These are phyloP conservation scores for Reutealis trisperma DNA, from an alignment of 345 rosid genomes.

Conservation along the genomic window DNA sequence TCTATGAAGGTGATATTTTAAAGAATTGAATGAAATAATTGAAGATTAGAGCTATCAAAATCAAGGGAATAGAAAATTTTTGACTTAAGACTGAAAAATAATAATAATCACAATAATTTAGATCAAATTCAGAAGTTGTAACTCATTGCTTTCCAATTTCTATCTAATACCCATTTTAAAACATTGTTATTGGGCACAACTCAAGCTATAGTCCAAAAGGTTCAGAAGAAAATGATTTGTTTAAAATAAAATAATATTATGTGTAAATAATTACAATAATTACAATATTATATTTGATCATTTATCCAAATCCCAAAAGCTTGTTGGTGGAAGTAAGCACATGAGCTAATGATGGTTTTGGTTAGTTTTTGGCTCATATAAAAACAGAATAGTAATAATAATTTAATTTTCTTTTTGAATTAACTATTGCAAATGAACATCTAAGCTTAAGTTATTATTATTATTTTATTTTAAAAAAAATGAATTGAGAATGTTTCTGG, in stretches of 20 bases:
- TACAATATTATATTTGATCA: background rate
- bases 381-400: background rate
- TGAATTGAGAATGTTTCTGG: background rate
- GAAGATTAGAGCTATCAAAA: background rate
- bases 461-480: background rate
- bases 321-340: slow-evolving; percentile 14
- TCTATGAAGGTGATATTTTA: too few species aligned
- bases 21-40: background rate
- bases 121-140: too few species aligned
- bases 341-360: background rate
- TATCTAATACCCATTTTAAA: background rate
- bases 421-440: too few species aligned
- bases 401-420: too few species aligned
- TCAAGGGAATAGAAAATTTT: background rate
- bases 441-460: background rate
- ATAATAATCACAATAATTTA: too few species aligned
- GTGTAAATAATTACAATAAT: background rate
- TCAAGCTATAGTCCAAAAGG: background rate
- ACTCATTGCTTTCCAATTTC: background rate
- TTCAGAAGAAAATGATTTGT: background rate
- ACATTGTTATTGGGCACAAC: background rate
- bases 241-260: background rate
- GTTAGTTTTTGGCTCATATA: background rate
- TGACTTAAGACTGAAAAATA: too few species aligned
- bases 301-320: background rate